Base-by-base conservation (phyloP, 2,329 filamentous ascomycete genomes). In the Fusarium clavum region DNA sequence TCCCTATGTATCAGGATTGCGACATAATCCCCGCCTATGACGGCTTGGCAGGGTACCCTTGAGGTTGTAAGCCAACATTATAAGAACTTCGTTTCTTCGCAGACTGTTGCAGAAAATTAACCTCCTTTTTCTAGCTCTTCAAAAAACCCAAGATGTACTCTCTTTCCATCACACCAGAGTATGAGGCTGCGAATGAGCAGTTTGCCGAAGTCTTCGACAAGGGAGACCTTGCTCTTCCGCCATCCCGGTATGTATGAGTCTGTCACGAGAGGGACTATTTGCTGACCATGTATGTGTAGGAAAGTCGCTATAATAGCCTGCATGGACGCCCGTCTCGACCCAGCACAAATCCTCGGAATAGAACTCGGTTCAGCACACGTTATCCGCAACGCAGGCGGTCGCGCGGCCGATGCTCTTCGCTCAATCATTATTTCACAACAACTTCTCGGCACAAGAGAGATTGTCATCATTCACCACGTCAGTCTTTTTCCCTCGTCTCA, bases 351-450 rank as follows among this genome's bases (percentile, higher is more conserved):
- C 1, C 69, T 75, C 1, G 73, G 73, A 0, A 70, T 75, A 13
- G 67, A 64, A 16, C 55, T 75, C 5, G 92, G 93, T 29, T 91
- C 94, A 64, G 92, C 92, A 0, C 92, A 96, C 77, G 88, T 94
- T n/a, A 91, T 94, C 62, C 89, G 92, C 57, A 94, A 94, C 70
- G 91, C 90, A 4, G 91, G 91, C 4, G 92, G 84, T 2, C 88
- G 86, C 24, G 90, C 88, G 3, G 80, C 83, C 29, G 92, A 95
- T 55, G 91, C 90, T 1, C 83, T 94, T 9, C 90, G 93, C 41
- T 92, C 89, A 11, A 85, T 96, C 52, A 81, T 95, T 61, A 93
- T 96, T 71, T 94, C 91, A 0, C 85, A 96, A 79, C 92, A 95
- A 78, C 83, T 95, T 3, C 86, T 96, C 0, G 92, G 90, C 5